Conservation (phyloP, 108 stramenopile species). For the Cafeteria roenbergensis region DNA sequence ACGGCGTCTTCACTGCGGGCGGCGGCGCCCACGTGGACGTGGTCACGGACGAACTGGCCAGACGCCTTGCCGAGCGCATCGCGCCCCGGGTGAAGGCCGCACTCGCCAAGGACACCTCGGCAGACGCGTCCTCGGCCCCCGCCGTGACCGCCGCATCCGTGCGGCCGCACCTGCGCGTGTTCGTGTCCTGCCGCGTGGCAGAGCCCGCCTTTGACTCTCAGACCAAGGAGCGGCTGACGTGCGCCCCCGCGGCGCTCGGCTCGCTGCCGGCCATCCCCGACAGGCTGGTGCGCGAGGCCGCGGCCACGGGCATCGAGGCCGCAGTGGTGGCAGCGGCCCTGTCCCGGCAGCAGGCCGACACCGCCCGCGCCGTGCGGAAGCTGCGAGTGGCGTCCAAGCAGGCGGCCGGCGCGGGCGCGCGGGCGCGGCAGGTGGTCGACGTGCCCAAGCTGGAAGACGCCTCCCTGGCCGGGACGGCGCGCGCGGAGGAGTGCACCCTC, state of each 20-base stretch:
- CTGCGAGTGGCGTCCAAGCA: slow-evolving; percentile 1
- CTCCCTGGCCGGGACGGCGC: slow-evolving; percentile 56
- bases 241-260: neutral
- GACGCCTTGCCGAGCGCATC: slow-evolving; percentile 50
- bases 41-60: slow-evolving; percentile 53
- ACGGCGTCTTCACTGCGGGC: slow-evolving; percentile 63
- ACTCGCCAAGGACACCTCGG: slow-evolving; percentile 33
- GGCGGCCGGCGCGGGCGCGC: slow-evolving; percentile 33
- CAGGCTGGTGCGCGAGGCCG: slow-evolving; percentile 42
- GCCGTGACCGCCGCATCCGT: neutral
- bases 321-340: slow-evolving; percentile 33
- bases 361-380: slow-evolving; percentile 51
- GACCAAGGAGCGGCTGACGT: slow-evolving; percentile 16
- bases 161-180: neutral
- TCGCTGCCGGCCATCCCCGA: slow-evolving; percentile 31
- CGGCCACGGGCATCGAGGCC: slow-evolving; percentile 25
- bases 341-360: slow-evolving; percentile 50
- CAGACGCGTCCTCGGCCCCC: neutral
- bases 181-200: slow-evolving; percentile 4
- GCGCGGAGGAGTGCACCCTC: slow-evolving; percentile 35
- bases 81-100: too few relatives aligned
- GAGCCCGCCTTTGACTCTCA: slow-evolving; percentile 20
- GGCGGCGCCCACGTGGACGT: slow-evolving; percentile 75
- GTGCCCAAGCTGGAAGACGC: slow-evolving; percentile 87
- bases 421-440: slow-evolving; percentile 40